Percentiles rank a stretch among this genome's conserved stretches.
Evolutionary conservation across 208 protist genomes (phyloP).

Genomic region (Leptomonas pyrrhocoris): DNA sequence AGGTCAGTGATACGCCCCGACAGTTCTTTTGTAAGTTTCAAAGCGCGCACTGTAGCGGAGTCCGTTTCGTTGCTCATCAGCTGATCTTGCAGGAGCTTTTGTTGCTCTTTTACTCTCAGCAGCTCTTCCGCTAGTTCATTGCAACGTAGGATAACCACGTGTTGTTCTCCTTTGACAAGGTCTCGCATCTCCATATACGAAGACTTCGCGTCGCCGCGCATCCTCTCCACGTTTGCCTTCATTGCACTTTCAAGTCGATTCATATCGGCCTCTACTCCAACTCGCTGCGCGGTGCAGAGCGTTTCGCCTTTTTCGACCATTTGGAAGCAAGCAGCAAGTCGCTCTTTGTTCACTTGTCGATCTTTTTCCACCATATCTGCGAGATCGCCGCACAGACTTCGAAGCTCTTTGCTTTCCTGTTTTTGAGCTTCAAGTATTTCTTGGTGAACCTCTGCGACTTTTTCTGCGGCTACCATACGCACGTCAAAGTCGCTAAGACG

Average conservation of each 20-base stretch:
- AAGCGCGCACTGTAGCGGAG: background rate
- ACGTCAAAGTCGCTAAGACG: background rate
- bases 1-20: slow-evolving; percentile 6
- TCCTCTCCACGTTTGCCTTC: background rate
- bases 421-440: slow-evolving; percentile 1
- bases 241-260: background rate
- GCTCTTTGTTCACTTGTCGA: slow-evolving; percentile 16
- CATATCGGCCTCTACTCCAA: slow-evolving; percentile 3
- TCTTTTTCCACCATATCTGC: slow-evolving; percentile 14
- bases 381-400: slow-evolving; percentile 18
- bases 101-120: slow-evolving; percentile 19
- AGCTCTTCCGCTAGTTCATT: slow-evolving; percentile 21
- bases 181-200: slow-evolving; percentile 20
- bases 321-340: slow-evolving; percentile 21
- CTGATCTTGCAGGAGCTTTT: slow-evolving; percentile 22
- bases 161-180: slow-evolving; percentile 3
- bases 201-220: slow-evolving; percentile 22
- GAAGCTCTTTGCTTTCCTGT: slow-evolving; percentile 14
- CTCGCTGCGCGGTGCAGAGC: slow-evolving; percentile 16
- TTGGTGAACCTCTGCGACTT: background rate
- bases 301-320: slow-evolving; percentile 26
- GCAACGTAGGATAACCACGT: slow-evolving; percentile 4
- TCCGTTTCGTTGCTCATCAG: slow-evolving; percentile 6
- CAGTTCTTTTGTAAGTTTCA: slow-evolving; percentile 23
- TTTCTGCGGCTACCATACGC: slow-evolving; percentile 5